These are phyloP conservation scores for Solanum ossicruentum DNA, from an alignment of 257 asterid species.

Conservation along the genomic window DNA sequence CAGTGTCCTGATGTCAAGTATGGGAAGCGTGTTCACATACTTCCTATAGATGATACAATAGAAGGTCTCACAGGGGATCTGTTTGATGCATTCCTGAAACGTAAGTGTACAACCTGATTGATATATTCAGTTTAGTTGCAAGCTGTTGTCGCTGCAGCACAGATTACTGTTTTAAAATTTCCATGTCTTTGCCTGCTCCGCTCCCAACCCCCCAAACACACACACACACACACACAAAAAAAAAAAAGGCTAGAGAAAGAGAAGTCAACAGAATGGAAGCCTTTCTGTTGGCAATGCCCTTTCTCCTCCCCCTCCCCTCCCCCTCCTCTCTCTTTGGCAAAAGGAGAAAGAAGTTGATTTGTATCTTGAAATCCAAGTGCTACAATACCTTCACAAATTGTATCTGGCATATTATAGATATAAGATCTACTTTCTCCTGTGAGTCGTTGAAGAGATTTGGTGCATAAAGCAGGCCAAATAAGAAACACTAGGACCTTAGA, in stretches of 20 bases:
- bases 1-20: slow-evolving; percentile 34
- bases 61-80: slow-evolving; percentile 42
- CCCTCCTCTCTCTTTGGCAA: not conserved
- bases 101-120: slow-evolving; percentile 7
- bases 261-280: not conserved
- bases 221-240: too few species aligned
- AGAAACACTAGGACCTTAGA: not conserved
- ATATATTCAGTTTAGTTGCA: not conserved
- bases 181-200: not conserved
- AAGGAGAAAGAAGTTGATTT: not conserved
- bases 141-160: not conserved
- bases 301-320: not conserved
- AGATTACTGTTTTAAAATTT: not conserved
- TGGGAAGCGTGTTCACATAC: slow-evolving; percentile 33
- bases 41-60: slow-evolving; percentile 37
- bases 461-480: not conserved
- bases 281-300: not conserved
- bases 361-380: not conserved
- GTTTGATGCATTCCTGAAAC: slow-evolving; percentile 29
- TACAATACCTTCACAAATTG: not conserved
- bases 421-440: not conserved
- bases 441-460: not conserved
- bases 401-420: not conserved
- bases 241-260: not conserved
- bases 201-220: too few species aligned